A percentile compares a stretch with the other conserved stretches of the same genome.
phyloP scores from a whole-genome alignment of 495 filamentous ascomycete species.

The Saxophila tyrrhenica region DNA sequence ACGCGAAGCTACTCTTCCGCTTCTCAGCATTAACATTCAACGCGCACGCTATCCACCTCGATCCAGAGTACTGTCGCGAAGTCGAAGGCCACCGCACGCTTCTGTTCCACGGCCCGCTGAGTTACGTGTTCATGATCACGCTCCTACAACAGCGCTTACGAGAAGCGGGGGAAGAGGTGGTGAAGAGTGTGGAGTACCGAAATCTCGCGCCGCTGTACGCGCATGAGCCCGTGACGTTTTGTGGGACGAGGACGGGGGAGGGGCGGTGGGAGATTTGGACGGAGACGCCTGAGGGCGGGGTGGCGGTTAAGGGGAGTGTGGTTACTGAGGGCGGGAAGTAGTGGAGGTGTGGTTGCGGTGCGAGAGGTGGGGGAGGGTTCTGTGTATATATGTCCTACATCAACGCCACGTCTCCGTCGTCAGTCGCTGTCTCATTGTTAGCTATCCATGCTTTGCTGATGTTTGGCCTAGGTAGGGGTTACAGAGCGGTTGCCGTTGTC shows the following conservation, averaged over 20 bases:
- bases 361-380: no score
- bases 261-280: conserved; percentile 19
- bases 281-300: conserved; percentile 21
- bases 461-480: no score
- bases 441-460: no score
- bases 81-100: conserved; percentile 63
- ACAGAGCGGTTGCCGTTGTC: no score
- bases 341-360: neutral
- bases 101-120: conserved; percentile 78
- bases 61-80: conserved; percentile 53
- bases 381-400: no score
- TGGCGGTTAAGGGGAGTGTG: conserved; percentile 27
- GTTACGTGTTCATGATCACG: conserved; percentile 61
- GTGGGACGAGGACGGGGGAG: conserved; percentile 21
- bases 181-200: conserved; percentile 56
- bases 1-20: conserved; percentile 60
- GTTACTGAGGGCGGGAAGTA: conserved; percentile 12
- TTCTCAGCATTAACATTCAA: conserved; percentile 80
- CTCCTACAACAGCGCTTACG: conserved; percentile 44
- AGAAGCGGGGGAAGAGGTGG: conserved; percentile 18
- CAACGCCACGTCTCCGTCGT: no score
- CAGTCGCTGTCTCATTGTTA: no score
- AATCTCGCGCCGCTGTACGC: conserved; percentile 77
- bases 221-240: conserved; percentile 40
- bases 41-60: conserved; percentile 76